Evolutionary conservation across 1,284 basidiomycete species (phyloP).

Genomic region (Phlebopus sp.): DNA sequence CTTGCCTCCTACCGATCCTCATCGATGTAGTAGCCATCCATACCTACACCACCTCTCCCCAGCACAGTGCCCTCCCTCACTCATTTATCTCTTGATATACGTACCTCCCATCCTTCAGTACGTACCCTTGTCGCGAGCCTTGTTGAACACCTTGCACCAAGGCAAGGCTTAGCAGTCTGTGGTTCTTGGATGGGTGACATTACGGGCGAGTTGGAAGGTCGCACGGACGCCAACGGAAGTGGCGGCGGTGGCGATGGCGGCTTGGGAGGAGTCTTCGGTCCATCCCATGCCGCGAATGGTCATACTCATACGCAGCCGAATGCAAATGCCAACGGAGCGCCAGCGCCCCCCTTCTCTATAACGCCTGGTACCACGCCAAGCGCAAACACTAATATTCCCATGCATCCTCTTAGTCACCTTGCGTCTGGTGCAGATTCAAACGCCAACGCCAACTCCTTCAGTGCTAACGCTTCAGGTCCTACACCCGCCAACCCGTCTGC

Average conservation of each 20-base stretch:
- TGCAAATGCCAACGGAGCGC: conserved; percentile 9
- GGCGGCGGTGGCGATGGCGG: neutral
- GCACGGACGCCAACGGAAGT: too few species aligned
- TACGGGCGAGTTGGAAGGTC: conserved; percentile 9
- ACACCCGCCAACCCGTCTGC: too few species aligned
- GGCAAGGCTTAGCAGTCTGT: conserved; percentile 24
- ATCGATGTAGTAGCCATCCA: conserved; percentile 27
- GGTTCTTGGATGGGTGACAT: conserved; percentile 30
- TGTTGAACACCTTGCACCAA: conserved; percentile 18
- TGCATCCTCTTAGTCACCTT: too few species aligned
- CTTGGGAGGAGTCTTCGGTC: neutral
- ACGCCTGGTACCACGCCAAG: neutral
- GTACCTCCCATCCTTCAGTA: conserved; percentile 24
- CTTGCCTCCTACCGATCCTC: neutral
- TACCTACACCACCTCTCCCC: conserved; percentile 30
- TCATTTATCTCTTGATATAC: conserved; percentile 54
- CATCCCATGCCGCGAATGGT: conserved; percentile 8
- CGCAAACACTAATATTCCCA: conserved; percentile 3
- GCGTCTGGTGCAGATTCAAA: too few species aligned
- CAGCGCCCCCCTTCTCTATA: conserved; percentile 5
- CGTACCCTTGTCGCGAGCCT: conserved; percentile 16
- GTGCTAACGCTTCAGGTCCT: too few species aligned
- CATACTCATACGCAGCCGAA: conserved; percentile 5
- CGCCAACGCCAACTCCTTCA: too few species aligned
- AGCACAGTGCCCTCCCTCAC: conserved; percentile 36